Evolutionary conservation across 208 protist species (phyloP), one percentile per base, ranked within the genome.

Genomic region (Vickermania ingenoplastis): DNA sequence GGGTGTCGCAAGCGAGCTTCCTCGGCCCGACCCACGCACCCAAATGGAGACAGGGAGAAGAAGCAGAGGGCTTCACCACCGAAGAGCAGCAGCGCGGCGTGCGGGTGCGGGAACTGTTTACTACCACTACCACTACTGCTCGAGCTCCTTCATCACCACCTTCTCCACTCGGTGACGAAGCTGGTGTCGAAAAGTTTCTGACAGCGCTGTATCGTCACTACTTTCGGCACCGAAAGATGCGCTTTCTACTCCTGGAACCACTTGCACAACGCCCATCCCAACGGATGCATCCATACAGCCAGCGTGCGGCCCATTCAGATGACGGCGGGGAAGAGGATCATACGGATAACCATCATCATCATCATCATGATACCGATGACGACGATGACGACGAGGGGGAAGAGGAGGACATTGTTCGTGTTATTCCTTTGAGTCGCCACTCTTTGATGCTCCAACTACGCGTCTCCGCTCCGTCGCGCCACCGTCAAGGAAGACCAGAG

Each of bases 181-280:
- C 56, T 22, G 81, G 80, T 2, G 57, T 92, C 7, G 69, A 67
- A 23, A 58, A 67, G 4, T 81, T 86, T 55, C 25, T 92, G 0
- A 31, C 29, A 0, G 74, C 74, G 55, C 54, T 92, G 21, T 76
- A 81, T 24, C 57, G 64, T 21, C 70, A 85, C 64, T 92, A 89
- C 64, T 92, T 92, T 54, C 67, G 69, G 28, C 73, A 86, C 49
- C 73, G 85, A 0, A 52, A 62, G 2, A 92, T 92, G 79, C 59
- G 61, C 13, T 86, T 92, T 41, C 72, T 79, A 21, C 64, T 75
- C 45, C 65, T 81, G 27, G 51, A 51, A 59, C 50, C 21, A 23
- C 30, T 17, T 31, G n/a, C n/a, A n/a, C n/a, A n/a, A n/a, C n/a
- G n/a, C n/a, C n/a, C n/a, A n/a, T n/a, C n/a, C n/a, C n/a, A n/a